Evolutionary conservation across 208 protist genomes (phyloP), one percentile per base, ranked within the genome.

Genomic region (Tritrichomonas musculus): DNA sequence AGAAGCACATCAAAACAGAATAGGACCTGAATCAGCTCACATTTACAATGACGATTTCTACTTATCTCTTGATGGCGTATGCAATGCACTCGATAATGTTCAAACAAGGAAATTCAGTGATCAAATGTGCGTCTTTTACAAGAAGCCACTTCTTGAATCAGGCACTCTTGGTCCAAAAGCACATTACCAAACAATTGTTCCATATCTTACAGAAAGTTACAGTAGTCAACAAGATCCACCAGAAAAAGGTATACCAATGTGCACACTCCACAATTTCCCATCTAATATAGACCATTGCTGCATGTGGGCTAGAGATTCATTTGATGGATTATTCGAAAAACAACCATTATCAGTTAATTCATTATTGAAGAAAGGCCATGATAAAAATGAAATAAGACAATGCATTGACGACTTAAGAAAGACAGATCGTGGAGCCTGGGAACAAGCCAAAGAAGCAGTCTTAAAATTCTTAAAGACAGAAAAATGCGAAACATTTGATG

Each of bases 101-200:
- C 55, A 95, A 57, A 95, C 96, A 49, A 53, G 96, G 17, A 57
- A 94, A 25, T 97, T 96, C 94, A 93, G 95, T 53, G 95, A 96
- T 93, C 92, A 94, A 49, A 94, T 94, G 47, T 94, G 93, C 94
- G 96, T 99, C 9, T 97, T 97, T 94, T 99, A 98, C 96, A 96
- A 93, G 33, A 98, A 98, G n/a, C n/a, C n/a, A n/a, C n/a, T n/a
- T n/a, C n/a, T n/a, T n/a, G n/a, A n/a, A n/a, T n/a, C n/a, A n/a
- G 99, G 99, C 27, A 99, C 99, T 39, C 96, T 99, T 0, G 98
- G 99, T 20, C 98, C 98, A 13, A 99, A 99, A 95, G 98, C 98
- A 93, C 99, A 99, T 95, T 96, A 84, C 39, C 92, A 92, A 39
- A 60, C 55, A 27, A 92, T 92, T 57, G 30, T 92, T 36, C 77